Base-by-base conservation (phyloP, 495 filamentous ascomycete genomes). In the Hypoxylon rickii region DNA sequence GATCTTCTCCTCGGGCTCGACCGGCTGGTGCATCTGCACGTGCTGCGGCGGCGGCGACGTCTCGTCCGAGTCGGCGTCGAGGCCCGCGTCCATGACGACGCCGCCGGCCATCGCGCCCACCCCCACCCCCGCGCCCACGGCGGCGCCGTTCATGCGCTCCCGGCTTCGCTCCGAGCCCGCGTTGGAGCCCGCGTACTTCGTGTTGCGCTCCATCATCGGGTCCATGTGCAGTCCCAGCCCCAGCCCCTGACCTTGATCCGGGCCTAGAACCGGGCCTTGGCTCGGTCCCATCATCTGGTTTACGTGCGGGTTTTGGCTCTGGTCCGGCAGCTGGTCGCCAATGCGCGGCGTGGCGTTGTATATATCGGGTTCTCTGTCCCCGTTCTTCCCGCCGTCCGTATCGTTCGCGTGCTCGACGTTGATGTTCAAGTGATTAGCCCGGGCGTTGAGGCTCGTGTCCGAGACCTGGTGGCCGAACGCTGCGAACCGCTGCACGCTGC, bases 1-100 rank as follows among this genome's bases (percentile, higher is more conserved):
- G 8, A 80, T 82, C 70, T 80, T 82, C 67, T 82, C 76, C 55
- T 81, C 76, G 0, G 58, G 56, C 56, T 77, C 67, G 24, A 10
- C 24, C 15, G 70, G 44, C n/a, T n/a, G n/a, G 21, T 63, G 44
- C 15, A 70, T 55, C 15, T 65, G 40, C 34, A 57, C 51, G n/a
- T n/a, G n/a, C n/a, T n/a, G n/a, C n/a, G n/a, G 31, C 13, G 42
- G 55, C 17, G 34, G 65, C 19, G 15, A 68, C 65, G 48, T 73
- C 40, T 3, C 63, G 24, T 44, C 54, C 11, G 39, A 20, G 29
- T 22, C 44, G 10, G 32, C 16, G 7, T 20, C 24, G 24, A 29
- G 10, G 4, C 33, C 44, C n/a, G 32, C 20, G 7, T 20, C 29
- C 13, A 33, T 37, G 3, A 18, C 41, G 11, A 38, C 11, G 5